Evolutionary conservation across 257 asterid genomes (phyloP), one percentile per base, ranked within the genome.

Genomic region (Anisodus tanguticus): DNA sequence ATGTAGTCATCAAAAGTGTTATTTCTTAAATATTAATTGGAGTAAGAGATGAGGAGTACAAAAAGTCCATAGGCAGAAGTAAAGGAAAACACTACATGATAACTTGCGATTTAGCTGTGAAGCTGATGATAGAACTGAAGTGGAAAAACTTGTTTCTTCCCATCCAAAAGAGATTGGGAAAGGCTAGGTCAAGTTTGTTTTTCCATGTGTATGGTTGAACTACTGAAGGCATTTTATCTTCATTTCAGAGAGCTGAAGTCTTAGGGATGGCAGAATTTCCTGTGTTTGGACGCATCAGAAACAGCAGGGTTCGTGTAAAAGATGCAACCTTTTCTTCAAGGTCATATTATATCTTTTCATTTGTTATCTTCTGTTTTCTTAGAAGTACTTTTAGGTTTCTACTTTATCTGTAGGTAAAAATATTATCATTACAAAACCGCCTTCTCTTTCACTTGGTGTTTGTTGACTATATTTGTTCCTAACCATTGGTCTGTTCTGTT

Each of bases 301-400:
- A 93, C 88, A 94, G 98, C 90, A 91, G 95, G 88, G 98, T 91
- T 43, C 97, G 98, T 66, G 85, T 94, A 87, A 97, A 89, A 87
- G 98, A 97, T 87, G 86, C 98, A 53, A 93, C 90, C 43, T 97
- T 97, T 88, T 95, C 98, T 57, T 97, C 99, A 86, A 97, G 98
- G 99, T 92, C 85, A 86, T 58, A 78, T 70, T 47, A 35, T 51
- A 76, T 76, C 63, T 76, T 76, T 76, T 76, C 37, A n/a, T 53
- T 76, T 76, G 64, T 76, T 13, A 49, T 7, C 45, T 76, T 76
- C 63, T 76, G 19, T 51, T 7, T 51, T 47, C 31, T 53, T 49
- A 47, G 59, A 76, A 76, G 59, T 8, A 22, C n/a, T 51, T 74
- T 13, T 76, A 51, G 81, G 81, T 51, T 49, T 76, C 47, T 51